Conservation (phyloP, 208 protist species). For the Phytomonas sp. region DNA sequence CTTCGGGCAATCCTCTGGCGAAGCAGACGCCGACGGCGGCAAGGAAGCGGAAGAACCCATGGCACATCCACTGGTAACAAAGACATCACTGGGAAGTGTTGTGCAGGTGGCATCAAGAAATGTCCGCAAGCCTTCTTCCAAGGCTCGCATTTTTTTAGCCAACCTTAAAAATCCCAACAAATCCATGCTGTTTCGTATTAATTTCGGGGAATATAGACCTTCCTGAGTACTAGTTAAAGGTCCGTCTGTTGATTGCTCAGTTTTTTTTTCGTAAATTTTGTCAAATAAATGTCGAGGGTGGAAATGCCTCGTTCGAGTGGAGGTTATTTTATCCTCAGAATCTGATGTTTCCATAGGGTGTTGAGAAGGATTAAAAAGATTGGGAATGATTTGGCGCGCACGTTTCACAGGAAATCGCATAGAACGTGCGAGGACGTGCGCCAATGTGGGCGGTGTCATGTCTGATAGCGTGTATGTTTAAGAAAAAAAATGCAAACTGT, state of each 20-base stretch:
- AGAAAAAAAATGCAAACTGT: not conserved
- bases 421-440: conserved; percentile 79
- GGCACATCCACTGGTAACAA: not conserved
- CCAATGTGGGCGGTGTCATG: conserved; percentile 71
- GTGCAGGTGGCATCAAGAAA: conserved; percentile 40
- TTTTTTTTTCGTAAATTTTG: not conserved
- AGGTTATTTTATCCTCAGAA: not conserved
- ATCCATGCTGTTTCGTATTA: conserved; percentile 58
- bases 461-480: not conserved
- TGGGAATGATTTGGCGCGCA: conserved; percentile 16
- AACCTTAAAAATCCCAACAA: conserved; percentile 51
- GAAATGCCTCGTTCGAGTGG: not conserved
- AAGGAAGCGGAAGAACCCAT: not conserved
- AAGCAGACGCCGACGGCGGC: conserved; percentile 2
- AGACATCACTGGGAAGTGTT: conserved; percentile 1
- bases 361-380: conserved; percentile 13
- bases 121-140: conserved; percentile 55
- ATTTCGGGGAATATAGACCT: not conserved
- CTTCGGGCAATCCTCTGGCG: not conserved
- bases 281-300: not conserved
- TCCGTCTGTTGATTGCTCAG: not conserved
- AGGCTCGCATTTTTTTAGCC: conserved; percentile 43
- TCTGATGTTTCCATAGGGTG: not conserved
- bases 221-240: not conserved
- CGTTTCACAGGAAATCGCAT: conserved; percentile 61